Conservation (phyloP, 257 asterid genomes). For the Solanum chilense region DNA sequence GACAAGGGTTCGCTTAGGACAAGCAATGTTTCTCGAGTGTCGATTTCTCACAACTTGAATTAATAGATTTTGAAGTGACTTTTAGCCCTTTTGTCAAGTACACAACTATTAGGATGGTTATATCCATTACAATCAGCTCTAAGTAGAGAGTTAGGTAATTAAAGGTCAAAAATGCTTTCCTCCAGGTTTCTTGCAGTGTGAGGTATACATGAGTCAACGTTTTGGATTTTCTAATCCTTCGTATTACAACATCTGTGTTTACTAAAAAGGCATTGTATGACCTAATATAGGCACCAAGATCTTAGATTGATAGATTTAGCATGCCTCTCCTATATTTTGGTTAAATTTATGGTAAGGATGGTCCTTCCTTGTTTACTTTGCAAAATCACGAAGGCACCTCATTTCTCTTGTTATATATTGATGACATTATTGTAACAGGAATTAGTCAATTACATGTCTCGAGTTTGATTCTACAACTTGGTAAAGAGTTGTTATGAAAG, state of each 20-base stretch:
- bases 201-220: neutral
- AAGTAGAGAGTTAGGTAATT: neutral
- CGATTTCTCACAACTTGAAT: neutral
- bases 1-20: too few species aligned
- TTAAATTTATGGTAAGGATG: neutral
- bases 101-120: neutral
- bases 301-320: neutral
- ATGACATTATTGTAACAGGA: neutral
- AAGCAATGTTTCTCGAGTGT: too few species aligned
- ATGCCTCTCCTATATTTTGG: neutral
- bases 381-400: too few species aligned
- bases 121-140: neutral
- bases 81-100: too few species aligned
- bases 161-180: neutral
- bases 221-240: neutral
- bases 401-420: too few species aligned
- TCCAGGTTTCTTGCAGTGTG: neutral
- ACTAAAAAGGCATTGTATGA: too few species aligned
- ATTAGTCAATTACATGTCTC: neutral
- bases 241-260: neutral
- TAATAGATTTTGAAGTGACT: neutral
- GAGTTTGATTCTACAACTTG: neutral
- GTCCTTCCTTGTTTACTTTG: neutral
- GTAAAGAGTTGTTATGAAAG: too few species aligned
- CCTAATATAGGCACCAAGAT: neutral